Base-by-base conservation (phyloP, 2,329 filamentous ascomycete genomes). In the Zopfia rhizophila region DNA sequence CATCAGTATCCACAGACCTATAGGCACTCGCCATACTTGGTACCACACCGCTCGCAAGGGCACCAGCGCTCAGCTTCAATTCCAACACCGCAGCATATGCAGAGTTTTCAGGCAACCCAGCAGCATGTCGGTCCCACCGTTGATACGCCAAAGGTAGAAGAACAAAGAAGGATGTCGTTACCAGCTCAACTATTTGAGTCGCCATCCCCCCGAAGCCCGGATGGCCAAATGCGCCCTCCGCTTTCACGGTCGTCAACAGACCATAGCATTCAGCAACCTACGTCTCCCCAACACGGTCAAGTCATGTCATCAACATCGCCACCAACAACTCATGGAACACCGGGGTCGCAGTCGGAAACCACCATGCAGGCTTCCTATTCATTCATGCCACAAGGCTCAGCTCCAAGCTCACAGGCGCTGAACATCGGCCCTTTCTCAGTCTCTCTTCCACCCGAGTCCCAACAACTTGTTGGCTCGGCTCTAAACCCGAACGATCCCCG, bases 361-460 rank as follows among this genome's bases (percentile, higher is more conserved):
- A 54, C 51, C 23, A 55, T 59, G 17, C 59, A 67, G 21, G 28
- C 53, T 8, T 53, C 60, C 1, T 54, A 53, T 12, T 45, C 61
- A 0, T 59, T 55, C 27, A 61, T 56, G 40, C 45, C 57, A 4
- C 45, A 52, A 25, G 57, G 39, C 24, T 69, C 63, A 28, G 56
- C 68, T 5, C 55, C 61, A 17, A 53, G 46, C 17, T 59, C 61
- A 7, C 65, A 67, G 39, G 53, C 63, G n/a, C 30, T 70, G 16
- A 63, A 61, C 46, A 62, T 69, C 32, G 72, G 72, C 29, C 78
- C 78, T 7, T 70, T 83, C 41, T 78, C 77, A 2, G 75, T 77
- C 28, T 70, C 75, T 3, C 65, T 84, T 16, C 80, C 82, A 16
- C 64, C 75, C 3, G 78, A 84, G 53, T 73, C 79, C 2, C 80